Percentiles rank a stretch among this genome's conserved stretches.
Conservation (phyloP, 192 early-diverging fungal species). For the Linderina pennispora region DNA sequence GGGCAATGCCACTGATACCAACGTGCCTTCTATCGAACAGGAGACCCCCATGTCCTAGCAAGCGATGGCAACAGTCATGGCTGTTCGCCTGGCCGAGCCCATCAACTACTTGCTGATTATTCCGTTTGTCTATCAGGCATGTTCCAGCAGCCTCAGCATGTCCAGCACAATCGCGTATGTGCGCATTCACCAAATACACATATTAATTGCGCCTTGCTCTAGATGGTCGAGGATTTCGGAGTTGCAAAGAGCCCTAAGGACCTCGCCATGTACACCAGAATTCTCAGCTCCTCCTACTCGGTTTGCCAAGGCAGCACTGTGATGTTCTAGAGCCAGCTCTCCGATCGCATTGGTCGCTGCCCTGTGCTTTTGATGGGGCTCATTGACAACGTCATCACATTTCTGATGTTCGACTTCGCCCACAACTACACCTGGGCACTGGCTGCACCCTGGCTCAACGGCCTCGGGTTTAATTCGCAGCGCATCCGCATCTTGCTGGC, state of each 20-base stretch:
- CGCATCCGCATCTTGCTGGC: constrained; percentile 48
- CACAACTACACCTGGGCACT: constrained; percentile 54
- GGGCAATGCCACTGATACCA: constrained; percentile 1
- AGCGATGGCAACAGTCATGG: constrained; percentile 20
- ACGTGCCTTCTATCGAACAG: constrained; percentile 2
- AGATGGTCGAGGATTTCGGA: constrained; percentile 55
- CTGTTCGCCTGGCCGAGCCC: constrained; percentile 57
- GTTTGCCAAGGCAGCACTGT: constrained; percentile 44
- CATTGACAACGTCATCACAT: constrained; percentile 61
- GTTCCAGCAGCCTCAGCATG: background rate
- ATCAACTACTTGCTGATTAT: constrained; percentile 70
- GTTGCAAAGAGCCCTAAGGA: constrained; percentile 62
- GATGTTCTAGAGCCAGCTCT: constrained; percentile 65
- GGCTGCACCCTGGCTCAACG: constrained; percentile 49
- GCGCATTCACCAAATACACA: background rate
- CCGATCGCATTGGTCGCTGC: constrained; percentile 74
- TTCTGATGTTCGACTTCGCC: constrained; percentile 63
- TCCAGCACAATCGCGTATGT: background rate
- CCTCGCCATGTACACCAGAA: constrained; percentile 64
- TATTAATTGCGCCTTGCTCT: background rate
- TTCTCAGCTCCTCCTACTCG: constrained; percentile 45
- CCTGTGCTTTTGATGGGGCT: constrained; percentile 72
- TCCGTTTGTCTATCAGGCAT: constrained; percentile 77
- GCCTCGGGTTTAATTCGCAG: constrained; percentile 45
- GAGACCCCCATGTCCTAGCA: constrained; percentile 44